phyloP scores from a whole-genome alignment of 331 rosid genomes.

The Rosa hybrid region DNA sequence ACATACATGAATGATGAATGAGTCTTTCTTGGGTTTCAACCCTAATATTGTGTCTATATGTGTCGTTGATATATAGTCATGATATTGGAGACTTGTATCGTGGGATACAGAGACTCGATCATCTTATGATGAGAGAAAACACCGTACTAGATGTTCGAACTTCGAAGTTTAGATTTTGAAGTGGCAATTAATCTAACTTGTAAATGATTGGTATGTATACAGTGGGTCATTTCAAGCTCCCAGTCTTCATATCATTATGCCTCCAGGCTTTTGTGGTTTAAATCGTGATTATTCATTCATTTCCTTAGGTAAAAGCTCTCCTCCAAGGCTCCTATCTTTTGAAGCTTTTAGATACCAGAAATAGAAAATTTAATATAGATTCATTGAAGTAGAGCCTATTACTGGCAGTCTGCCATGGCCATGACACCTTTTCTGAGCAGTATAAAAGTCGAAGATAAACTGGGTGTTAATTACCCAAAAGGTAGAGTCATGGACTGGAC shows the following conservation, averaged over 20 bases:
- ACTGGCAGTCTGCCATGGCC: not conserved
- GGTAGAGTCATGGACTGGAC: not conserved
- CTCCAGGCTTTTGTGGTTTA: not conserved
- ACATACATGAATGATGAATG: too few species aligned
- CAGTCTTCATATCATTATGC: not conserved
- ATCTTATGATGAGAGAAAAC: not conserved
- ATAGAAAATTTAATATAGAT: not conserved
- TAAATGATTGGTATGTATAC: not conserved
- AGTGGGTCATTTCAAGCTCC: not conserved
- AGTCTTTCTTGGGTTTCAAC: too few species aligned
- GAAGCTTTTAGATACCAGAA: constrained; percentile 7
- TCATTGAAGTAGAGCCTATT: not conserved
- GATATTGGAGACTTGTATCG: too few species aligned
- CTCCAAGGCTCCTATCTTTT: not conserved
- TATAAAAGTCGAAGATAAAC: constrained; percentile 12
- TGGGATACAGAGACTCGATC: not conserved
- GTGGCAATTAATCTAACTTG: not conserved
- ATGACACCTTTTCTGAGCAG: constrained; percentile 7
- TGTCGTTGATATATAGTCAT: too few species aligned
- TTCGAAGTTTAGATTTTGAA: not conserved
- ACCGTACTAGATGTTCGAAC: not conserved
- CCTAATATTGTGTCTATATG: too few species aligned
- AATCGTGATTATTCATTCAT: not conserved
- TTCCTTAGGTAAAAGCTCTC: not conserved
- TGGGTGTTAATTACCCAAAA: constrained; percentile 14